phyloP scores from a whole-genome alignment of 805 yeast genomes.

The Grigorovia transvaalensis region DNA sequence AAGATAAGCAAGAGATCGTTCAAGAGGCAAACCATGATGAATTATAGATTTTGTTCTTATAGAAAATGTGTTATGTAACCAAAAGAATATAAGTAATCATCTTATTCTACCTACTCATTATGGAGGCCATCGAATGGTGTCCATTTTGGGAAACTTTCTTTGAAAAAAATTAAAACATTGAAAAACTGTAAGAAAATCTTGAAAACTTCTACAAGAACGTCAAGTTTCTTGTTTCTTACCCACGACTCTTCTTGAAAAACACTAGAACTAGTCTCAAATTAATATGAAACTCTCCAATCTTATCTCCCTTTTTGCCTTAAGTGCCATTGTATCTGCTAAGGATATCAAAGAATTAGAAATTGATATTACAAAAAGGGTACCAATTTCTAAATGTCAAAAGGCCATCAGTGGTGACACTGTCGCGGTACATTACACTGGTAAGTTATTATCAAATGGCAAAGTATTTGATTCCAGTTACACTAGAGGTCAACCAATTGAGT shows the following conservation, averaged over 20 bases:
- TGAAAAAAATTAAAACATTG: no score
- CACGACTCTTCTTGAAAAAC: no score
- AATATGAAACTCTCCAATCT: neutral
- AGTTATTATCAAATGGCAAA: constrained; percentile 47
- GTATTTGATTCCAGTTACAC: constrained; percentile 64
- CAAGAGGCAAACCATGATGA: constrained; percentile 5
- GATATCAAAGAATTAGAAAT: constrained; percentile 21
- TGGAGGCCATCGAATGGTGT: no score
- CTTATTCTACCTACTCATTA: no score
- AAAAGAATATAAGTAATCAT: no score
- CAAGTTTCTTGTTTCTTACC: no score
- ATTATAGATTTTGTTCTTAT: constrained; percentile 2
- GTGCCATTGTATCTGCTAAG: constrained; percentile 13
- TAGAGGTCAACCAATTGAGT: constrained; percentile 58
- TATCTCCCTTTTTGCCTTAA: constrained; percentile 1
- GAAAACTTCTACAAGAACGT: no score
- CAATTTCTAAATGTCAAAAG: constrained; percentile 44
- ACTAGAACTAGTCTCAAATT: neutral
- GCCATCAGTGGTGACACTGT: constrained; percentile 59
- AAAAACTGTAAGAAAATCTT: no score
- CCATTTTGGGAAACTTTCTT: no score
- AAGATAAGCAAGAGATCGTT: neutral
- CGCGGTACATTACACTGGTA: constrained; percentile 72
- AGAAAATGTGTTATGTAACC: neutral
- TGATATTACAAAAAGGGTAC: constrained; percentile 40